Conservation (phyloP, 2,329 filamentous ascomycete genomes). For the Calonectria honghensis region DNA sequence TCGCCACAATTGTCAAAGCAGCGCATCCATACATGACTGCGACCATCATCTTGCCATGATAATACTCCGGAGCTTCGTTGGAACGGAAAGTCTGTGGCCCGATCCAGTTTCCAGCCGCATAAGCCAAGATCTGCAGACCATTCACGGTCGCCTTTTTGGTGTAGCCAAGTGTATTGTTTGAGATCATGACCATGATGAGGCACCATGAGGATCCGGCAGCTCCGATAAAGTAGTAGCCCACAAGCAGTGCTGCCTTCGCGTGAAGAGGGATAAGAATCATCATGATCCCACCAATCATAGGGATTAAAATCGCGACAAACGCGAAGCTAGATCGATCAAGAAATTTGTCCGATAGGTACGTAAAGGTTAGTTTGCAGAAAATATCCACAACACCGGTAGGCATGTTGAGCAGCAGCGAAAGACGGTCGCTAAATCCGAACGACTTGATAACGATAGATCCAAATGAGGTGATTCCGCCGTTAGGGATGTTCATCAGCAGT, state of each 20-base stretch:
- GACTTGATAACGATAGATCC: slow-evolving; percentile 74
- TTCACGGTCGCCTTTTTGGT: slow-evolving; percentile 57
- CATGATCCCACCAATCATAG: slow-evolving; percentile 54
- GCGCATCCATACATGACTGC: slow-evolving; percentile 50
- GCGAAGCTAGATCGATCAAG: slow-evolving; percentile 53
- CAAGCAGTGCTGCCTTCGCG: slow-evolving; percentile 48
- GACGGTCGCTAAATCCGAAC: slow-evolving; percentile 73
- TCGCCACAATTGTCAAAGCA: slow-evolving; percentile 39
- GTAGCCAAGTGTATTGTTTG: slow-evolving; percentile 55
- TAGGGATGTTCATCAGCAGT: slow-evolving; percentile 68
- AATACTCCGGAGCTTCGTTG: slow-evolving; percentile 50
- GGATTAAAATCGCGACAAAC: slow-evolving; percentile 53
- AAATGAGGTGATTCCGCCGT: slow-evolving; percentile 73
- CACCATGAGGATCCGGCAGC: slow-evolving; percentile 53
- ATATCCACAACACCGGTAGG: slow-evolving; percentile 76
- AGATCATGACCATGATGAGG: slow-evolving; percentile 54
- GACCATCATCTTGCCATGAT: slow-evolving; percentile 52
- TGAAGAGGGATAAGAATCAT: slow-evolving; percentile 52
- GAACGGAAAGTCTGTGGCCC: slow-evolving; percentile 53
- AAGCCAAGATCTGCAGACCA: slow-evolving; percentile 48
- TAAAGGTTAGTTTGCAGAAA: slow-evolving; percentile 64
- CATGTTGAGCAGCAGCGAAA: slow-evolving; percentile 75
- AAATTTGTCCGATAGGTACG: slow-evolving; percentile 53
- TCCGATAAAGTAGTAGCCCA: slow-evolving; percentile 53
- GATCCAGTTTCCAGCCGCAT: slow-evolving; percentile 50